These are phyloP conservation scores for Starmerella bombi DNA, from an alignment of 805 yeast genomes.

Conservation along the genomic window DNA sequence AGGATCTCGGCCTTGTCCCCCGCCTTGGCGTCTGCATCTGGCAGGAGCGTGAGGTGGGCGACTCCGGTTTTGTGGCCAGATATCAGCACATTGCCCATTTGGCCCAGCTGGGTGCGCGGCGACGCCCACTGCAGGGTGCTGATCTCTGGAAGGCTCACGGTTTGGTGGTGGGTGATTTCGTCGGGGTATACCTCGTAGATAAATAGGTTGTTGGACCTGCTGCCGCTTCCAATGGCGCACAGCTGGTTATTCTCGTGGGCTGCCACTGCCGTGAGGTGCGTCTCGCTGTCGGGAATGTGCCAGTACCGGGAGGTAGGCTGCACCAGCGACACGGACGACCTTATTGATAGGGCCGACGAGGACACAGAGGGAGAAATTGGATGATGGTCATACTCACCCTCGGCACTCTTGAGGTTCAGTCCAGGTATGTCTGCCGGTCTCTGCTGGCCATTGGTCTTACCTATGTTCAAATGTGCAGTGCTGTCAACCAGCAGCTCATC, in stretches of 20 bases:
- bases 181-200: constrained; percentile 38
- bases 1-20: constrained; percentile 55
- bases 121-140: constrained; percentile 35
- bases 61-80: constrained; percentile 70
- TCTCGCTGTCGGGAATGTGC: constrained; percentile 29
- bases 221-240: constrained; percentile 46
- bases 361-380: neutral
- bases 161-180: constrained; percentile 42
- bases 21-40: constrained; percentile 33
- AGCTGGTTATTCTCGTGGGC: constrained; percentile 30
- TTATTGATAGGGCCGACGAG: constrained; percentile 13
- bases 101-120: constrained; percentile 25
- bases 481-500: no score
- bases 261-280: constrained; percentile 28
- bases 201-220: constrained; percentile 35
- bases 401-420: no score
- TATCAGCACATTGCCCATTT: constrained; percentile 36
- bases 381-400: no score
- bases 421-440: no score
- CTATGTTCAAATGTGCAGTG: no score
- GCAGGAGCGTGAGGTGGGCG: constrained; percentile 59
- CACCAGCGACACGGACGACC: constrained; percentile 2
- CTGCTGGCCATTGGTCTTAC: no score
- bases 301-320: constrained; percentile 24
- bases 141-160: constrained; percentile 42